A percentile compares a stretch with the other conserved stretches of the same genome.
These are phyloP conservation scores for Alectoria sarmentosa DNA, from an alignment of 495 filamentous ascomycete genomes.

Conservation along the genomic window DNA sequence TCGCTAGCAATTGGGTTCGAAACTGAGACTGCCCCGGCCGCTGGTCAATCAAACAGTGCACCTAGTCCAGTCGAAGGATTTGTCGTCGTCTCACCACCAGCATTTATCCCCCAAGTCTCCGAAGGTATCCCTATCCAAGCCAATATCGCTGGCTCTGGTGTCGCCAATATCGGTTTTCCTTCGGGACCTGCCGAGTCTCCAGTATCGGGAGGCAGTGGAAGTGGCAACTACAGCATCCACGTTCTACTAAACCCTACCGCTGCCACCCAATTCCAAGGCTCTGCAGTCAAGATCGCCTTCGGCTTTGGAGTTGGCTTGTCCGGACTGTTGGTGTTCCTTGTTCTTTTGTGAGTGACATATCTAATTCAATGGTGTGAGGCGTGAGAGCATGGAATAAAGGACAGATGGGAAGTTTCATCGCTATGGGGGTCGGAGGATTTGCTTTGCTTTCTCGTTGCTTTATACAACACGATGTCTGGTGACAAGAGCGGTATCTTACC, in stretches of 20 bases:
- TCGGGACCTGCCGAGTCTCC: not conserved
- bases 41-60: not conserved
- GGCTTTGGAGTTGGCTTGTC: constrained; percentile 5
- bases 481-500: constrained; percentile 7
- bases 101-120: not conserved
- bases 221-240: constrained; percentile 17
- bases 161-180: not conserved
- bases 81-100: not conserved
- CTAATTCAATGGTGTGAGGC: not conserved
- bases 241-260: constrained; percentile 11
- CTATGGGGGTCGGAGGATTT: constrained; percentile 9
- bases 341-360: constrained; percentile 8
- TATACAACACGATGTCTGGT: constrained; percentile 5
- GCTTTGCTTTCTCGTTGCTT: constrained; percentile 16
- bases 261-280: constrained; percentile 13
- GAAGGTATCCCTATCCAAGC: not conserved
- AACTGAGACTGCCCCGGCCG: constrained; percentile 1
- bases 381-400: constrained; percentile 1
- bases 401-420: constrained; percentile 7
- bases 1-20: constrained; percentile 14
- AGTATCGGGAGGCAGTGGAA: not conserved
- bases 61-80: constrained; percentile 2
- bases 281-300: not conserved
- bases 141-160: not conserved
- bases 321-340: constrained; percentile 3